Evolutionary conservation across 805 yeast genomes (phyloP).

Genomic region (Candida loeiensis): DNA sequence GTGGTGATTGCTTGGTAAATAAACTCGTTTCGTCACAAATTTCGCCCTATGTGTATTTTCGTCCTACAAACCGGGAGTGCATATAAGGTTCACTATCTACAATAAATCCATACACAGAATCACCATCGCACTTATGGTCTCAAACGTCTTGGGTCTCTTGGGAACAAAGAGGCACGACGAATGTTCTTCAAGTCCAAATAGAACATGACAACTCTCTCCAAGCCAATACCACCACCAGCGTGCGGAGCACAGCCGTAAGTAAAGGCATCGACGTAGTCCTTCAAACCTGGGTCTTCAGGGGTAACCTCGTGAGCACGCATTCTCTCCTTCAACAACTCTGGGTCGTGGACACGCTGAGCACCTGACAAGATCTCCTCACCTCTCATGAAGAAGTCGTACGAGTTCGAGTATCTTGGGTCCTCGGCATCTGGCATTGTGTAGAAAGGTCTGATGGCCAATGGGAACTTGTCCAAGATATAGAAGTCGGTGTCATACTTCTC

Average conservation of each 20-base stretch:
- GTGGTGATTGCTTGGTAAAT: too few relatives aligned
- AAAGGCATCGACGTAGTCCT: slow-evolving; percentile 91
- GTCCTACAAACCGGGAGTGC: too few relatives aligned
- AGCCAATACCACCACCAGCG: slow-evolving; percentile 99
- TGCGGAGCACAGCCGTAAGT: slow-evolving; percentile 96
- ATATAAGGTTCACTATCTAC: background rate
- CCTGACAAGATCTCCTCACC: slow-evolving; percentile 99
- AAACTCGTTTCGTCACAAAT: background rate
- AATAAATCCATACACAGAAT: background rate
- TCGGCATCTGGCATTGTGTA: slow-evolving; percentile 98
- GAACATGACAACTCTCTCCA: slow-evolving; percentile 98
- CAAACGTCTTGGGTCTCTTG: slow-evolving; percentile 95
- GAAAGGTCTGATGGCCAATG: slow-evolving; percentile 94
- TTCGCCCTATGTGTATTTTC: background rate
- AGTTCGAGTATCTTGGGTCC: slow-evolving; percentile 90
- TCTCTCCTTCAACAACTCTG: slow-evolving; percentile 75
- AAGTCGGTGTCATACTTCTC: slow-evolving; percentile 97
- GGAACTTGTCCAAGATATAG: slow-evolving; percentile 97
- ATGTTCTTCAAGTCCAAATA: slow-evolving; percentile 94
- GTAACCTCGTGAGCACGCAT: slow-evolving; percentile 80
- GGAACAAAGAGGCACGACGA: slow-evolving; percentile 98
- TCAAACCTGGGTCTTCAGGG: slow-evolving; percentile 75
- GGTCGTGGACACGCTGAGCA: slow-evolving; percentile 98
- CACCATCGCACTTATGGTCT: slow-evolving; percentile 53
- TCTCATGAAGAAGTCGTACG: slow-evolving; percentile 99